Conservation (phyloP, 176 grass and related monocot genomes). For the Eragrostis curvula region DNA sequence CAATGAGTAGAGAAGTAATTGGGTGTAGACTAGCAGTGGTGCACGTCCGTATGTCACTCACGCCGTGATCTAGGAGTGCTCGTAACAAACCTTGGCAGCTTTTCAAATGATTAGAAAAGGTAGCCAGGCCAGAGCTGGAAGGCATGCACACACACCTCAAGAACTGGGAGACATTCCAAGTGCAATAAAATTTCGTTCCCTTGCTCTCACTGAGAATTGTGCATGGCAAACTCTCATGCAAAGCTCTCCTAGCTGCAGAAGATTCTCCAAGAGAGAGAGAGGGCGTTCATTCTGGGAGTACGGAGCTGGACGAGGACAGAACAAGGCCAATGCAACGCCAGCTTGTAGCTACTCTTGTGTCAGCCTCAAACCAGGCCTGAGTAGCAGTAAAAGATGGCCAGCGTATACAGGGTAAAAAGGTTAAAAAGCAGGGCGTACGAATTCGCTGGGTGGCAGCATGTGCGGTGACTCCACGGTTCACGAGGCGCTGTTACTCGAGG, state of each 20-base stretch:
- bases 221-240: slow-evolving; percentile 17
- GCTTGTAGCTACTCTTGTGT: too few relatives aligned
- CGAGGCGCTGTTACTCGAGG: slow-evolving; percentile 50
- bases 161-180: not conserved
- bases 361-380: too few relatives aligned
- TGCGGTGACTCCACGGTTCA: slow-evolving; percentile 70
- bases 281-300: not conserved
- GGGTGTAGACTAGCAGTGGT: not conserved
- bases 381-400: slow-evolving; percentile 20
- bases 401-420: slow-evolving; percentile 15
- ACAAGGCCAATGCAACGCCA: too few relatives aligned
- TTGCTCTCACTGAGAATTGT: not conserved
- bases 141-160: not conserved
- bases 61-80: not conserved
- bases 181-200: not conserved
- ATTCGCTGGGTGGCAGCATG: slow-evolving; percentile 63
- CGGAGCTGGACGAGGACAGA: not conserved
- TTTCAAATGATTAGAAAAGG: slow-evolving; percentile 30
- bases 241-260: not conserved
- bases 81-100: not conserved
- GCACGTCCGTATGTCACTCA: not conserved
- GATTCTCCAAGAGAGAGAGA: slow-evolving; percentile 20
- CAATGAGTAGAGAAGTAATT: not conserved
- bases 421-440: slow-evolving; percentile 42
- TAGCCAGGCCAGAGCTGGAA: not conserved